These are phyloP conservation scores for Kwoniella sp. DNA, from an alignment of 768 basidiomycete genomes.

Conservation along the genomic window DNA sequence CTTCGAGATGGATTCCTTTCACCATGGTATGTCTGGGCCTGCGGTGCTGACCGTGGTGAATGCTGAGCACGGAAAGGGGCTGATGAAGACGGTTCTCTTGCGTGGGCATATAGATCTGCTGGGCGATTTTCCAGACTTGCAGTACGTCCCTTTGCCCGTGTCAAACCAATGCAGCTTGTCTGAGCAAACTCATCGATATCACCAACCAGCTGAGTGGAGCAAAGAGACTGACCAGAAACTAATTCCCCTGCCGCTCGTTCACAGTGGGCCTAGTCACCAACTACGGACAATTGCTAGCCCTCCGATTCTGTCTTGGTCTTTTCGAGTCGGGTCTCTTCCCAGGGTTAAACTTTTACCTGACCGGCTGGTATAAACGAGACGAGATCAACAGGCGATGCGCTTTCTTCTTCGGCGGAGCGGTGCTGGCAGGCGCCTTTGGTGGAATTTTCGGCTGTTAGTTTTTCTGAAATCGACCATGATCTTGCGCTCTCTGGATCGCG, in stretches of 20 bases:
- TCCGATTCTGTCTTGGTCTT: constrained; percentile 50
- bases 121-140: constrained; percentile 51
- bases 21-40: constrained; percentile 38
- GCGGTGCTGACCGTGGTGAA: too few species aligned
- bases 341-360: constrained; percentile 52
- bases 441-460: constrained; percentile 53
- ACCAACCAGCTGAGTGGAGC: too few species aligned
- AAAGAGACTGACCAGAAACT: too few species aligned
- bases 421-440: constrained; percentile 54
- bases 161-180: background rate
- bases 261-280: constrained; percentile 52
- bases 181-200: too few species aligned
- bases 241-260: too few species aligned
- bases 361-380: constrained; percentile 52
- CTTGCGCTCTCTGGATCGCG: too few species aligned
- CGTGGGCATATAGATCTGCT: constrained; percentile 41
- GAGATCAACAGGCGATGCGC: constrained; percentile 48
- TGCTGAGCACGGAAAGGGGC: too few species aligned
- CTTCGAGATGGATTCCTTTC: constrained; percentile 51
- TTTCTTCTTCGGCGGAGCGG: constrained; percentile 55
- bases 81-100: too few species aligned
- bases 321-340: constrained; percentile 49
- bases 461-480: background rate
- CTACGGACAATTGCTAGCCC: constrained; percentile 49
- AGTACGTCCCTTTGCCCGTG: constrained; percentile 26